Evolutionary conservation across 495 filamentous ascomycete genomes (phyloP), one percentile per base, ranked within the genome.

Genomic region (Venustampulla echinocandica): DNA sequence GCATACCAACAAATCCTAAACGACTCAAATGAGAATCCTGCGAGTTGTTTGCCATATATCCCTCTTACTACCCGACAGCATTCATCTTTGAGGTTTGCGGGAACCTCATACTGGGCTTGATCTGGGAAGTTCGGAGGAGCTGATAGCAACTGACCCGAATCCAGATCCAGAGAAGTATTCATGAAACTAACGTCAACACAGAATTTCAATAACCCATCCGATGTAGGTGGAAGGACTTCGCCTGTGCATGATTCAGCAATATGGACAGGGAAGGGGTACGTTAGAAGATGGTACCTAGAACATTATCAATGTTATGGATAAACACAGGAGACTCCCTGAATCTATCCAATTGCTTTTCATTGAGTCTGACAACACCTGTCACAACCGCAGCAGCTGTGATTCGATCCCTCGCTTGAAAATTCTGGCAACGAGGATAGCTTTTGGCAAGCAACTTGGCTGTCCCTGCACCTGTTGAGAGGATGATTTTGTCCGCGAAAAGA

Each of bases 401-500:
- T 21, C 79, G 62, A 18, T 64, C 64, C 22, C 65, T 73, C 21
- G 69, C 68, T 11, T 70, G 69, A 4, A 82, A 62, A 9, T 62
- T 67, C 10, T 60, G 38, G 37, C 65, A 62, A 5, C 61, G 60
- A 13, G 68, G 67, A n/a, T 40, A 52, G 15, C 52, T 47, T 13
- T 74, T 37, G 1, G 48, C 76, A n/a, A 84, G 57, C 23, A 84
- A 57, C 36, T 73, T 76, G 9, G 77, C 64, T 1, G 80, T 84
- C 50, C 66, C 72, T 20, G 79, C 75, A 0, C 79, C 78, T 1
- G 78, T 78, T 32, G 63, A 72, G 17, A 84, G 62, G 4, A 84
- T 59, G 19, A 69, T 60, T 33, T 69, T 59, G 1, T 69, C 63
- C 0, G 77, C 77, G 1, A 41, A 52, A 5, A 76, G 41, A 0